phyloP scores from a whole-genome alignment of 371 early-diverging fungal species.

The Apophysomyces elegans region DNA sequence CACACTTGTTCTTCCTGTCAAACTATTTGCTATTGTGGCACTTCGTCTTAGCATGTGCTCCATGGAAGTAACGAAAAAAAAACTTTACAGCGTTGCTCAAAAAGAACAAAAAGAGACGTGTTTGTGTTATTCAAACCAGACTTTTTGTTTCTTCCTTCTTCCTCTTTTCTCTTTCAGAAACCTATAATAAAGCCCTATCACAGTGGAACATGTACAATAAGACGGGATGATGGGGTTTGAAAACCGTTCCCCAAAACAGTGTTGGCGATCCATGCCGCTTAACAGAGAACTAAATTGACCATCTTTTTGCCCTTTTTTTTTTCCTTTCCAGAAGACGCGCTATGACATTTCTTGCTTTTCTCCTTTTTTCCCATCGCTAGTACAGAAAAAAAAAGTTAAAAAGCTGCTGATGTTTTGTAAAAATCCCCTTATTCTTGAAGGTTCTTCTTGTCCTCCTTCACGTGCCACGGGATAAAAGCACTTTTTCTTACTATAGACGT shows the following conservation, averaged over 20 bases:
- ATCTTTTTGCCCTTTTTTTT: background rate
- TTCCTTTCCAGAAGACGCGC: background rate
- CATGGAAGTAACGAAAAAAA: background rate
- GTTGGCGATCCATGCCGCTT: background rate
- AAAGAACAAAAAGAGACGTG: background rate
- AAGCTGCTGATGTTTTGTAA: background rate
- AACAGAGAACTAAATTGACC: background rate
- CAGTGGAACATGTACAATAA: slow-evolving; percentile 9
- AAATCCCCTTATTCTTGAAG: background rate
- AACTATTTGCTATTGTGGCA: background rate
- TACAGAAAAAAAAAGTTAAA: background rate
- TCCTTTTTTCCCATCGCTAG: background rate
- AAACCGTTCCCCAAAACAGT: background rate
- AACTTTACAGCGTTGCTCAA: background rate
- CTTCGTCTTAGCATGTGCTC: background rate
- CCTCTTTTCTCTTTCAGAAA: background rate
- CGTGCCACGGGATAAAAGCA: background rate
- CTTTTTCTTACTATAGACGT: background rate
- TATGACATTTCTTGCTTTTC: background rate
- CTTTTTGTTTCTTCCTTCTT: background rate
- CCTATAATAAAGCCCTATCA: background rate
- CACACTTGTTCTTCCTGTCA: background rate
- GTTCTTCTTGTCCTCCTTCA: background rate
- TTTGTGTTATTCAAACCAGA: too few relatives aligned
- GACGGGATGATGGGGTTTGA: background rate